Evolutionary conservation across 805 yeast genomes (phyloP), one percentile per base, ranked within the genome.

Genomic region (Cyberlindnera suaveolens): DNA sequence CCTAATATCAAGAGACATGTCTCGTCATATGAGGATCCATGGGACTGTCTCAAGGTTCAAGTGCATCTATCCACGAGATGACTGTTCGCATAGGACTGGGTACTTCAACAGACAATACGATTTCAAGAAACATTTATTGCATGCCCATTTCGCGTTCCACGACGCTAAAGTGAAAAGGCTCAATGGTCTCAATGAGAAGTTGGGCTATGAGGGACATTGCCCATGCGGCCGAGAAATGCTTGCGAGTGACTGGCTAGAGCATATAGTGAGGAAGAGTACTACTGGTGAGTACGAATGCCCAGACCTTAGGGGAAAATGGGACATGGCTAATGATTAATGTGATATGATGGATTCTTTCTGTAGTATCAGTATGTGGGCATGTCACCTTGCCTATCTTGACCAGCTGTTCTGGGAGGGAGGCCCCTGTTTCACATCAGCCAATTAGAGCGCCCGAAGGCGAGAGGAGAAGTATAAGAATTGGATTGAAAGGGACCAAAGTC

Each of bases 71-170:
- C 85, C 85, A 8, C 65, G 71, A 39, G 63, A 63, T n/a, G 61
- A 62, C 36, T 80, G 86, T 54, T 61, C 70, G 3, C 85, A 80
- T 56, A 77, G 72, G 52, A 68, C 79, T 13, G 80, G 84, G 26
- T 75, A 67, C 52, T 80, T 80, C 64, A 80, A 80, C 61, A 65
- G 87, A 39, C 83, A 82, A 6, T 80, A 80, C 57, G 87, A 80
- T 57, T 78, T 67, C 65, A 80, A 80, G 54, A 80, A 80, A 54
- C 87, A 80, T 54, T 59, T 80, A 42, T 61, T 80, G 34, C 81
- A 79, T 54, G 65, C 72, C 41, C 87, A 80, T 50, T 80, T 80
- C 55, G 58, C 57, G 38, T 79, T 78, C 55, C 80, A 77, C 49
- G 66, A 75, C 44, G 50, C 51, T 13, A 64, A 65, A 5, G 54